Conservation (phyloP, 352 stramenopile genomes). For the Pythium phragmiticola region DNA sequence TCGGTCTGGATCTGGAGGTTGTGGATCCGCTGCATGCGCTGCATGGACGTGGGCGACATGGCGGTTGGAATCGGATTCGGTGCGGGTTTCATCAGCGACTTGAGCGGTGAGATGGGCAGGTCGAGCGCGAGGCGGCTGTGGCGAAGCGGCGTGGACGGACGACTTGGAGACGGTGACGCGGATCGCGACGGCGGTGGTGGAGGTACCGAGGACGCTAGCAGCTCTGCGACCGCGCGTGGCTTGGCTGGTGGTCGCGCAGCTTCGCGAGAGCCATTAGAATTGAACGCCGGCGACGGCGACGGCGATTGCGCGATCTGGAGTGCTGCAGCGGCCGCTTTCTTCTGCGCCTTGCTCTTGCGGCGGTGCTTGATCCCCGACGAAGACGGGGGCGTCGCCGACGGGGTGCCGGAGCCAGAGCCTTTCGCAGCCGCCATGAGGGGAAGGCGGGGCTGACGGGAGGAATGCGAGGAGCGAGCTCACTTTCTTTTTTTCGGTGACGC, state of each 20-base stretch:
- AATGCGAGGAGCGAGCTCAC: background rate
- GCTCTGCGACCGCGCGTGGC: background rate
- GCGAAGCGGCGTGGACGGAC: conserved; percentile 16
- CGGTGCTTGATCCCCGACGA: conserved; percentile 20
- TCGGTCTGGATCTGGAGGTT: conserved; percentile 37
- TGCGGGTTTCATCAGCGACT: conserved; percentile 6
- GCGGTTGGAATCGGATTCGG: background rate
- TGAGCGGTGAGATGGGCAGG: conserved; percentile 22
- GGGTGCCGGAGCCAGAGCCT: background rate
- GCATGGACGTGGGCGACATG: conserved; percentile 33
- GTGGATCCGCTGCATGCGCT: conserved; percentile 37
- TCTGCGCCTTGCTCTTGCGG: conserved; percentile 24
- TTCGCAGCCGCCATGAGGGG: conserved; percentile 1
- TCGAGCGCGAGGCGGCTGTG: conserved; percentile 23
- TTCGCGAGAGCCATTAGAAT: background rate
- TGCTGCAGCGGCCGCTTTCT: conserved; percentile 9
- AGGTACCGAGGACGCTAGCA: background rate
- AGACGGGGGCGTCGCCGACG: background rate
- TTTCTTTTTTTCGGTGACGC: background rate
- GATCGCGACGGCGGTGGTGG: background rate
- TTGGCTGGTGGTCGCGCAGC: background rate
- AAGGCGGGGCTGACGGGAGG: background rate
- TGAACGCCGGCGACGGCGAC: background rate
- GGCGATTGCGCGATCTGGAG: conserved; percentile 15
- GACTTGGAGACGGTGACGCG: conserved; percentile 4